These are phyloP conservation scores for Saturnispora dispora DNA, from an alignment of 805 yeast genomes.

Conservation along the genomic window DNA sequence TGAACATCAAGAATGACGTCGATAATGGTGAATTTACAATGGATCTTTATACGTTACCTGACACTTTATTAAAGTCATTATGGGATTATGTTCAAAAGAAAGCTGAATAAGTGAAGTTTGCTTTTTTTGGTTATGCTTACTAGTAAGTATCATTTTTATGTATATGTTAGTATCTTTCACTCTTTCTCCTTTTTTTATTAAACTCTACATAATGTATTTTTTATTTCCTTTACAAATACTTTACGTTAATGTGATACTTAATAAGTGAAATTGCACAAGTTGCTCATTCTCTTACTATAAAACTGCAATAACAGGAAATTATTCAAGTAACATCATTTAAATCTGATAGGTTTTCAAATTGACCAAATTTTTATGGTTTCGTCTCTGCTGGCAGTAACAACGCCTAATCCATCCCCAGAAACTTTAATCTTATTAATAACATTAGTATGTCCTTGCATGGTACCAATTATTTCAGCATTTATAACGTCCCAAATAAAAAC, in stretches of 20 bases:
- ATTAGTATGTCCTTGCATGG: slow-evolving; percentile 55
- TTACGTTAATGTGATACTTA: background rate
- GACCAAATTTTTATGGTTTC: slow-evolving; percentile 62
- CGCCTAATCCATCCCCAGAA: slow-evolving; percentile 66
- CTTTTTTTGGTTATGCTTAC: background rate
- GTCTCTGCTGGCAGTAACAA: slow-evolving; percentile 80
- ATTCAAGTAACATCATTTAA: background rate
- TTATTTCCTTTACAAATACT: background rate
- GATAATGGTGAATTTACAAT: slow-evolving; percentile 96
- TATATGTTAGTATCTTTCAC: background rate
- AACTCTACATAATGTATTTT: background rate
- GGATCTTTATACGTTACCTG: slow-evolving; percentile 92
- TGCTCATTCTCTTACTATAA: background rate
- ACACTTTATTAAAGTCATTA: slow-evolving; percentile 77
- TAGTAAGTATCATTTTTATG: background rate
- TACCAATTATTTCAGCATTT: slow-evolving; percentile 54
- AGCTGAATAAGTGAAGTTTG: slow-evolving; percentile 15
- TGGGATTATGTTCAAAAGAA: slow-evolving; percentile 91
- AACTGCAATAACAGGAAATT: background rate
- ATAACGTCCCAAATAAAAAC: slow-evolving; percentile 74
- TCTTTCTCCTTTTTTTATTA: background rate
- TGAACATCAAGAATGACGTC: slow-evolving; percentile 91
- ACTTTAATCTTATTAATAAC: slow-evolving; percentile 54
- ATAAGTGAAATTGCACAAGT: background rate
- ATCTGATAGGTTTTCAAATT: slow-evolving; percentile 1